Conservation (phyloP, 2,329 filamentous ascomycete genomes). For the Cladobotryum protrusum region DNA sequence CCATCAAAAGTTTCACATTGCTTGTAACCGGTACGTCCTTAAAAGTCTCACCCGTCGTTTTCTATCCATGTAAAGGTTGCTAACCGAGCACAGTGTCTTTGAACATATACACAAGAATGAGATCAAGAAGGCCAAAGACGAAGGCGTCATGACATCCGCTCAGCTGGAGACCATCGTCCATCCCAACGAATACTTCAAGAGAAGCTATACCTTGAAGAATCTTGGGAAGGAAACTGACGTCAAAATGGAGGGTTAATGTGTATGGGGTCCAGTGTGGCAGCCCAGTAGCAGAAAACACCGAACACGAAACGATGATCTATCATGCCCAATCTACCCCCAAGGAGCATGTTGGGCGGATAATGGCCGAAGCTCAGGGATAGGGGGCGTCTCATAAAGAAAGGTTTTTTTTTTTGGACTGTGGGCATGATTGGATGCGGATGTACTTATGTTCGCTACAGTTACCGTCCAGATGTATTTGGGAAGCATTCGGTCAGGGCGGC, state of each 20-base stretch:
- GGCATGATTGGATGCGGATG: too few species aligned
- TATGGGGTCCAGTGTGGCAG: too few species aligned
- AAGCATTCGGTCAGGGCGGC: too few species aligned
- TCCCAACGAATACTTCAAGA: conserved; percentile 96
- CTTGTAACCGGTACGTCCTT: conserved; percentile 70
- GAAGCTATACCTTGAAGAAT: conserved; percentile 84
- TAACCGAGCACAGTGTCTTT: conserved; percentile 64
- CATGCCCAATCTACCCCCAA: too few species aligned
- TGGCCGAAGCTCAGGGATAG: too few species aligned
- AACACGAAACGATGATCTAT: too few species aligned
- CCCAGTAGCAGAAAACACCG: too few species aligned
- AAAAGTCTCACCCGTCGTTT: background rate
- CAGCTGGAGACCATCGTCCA: conserved; percentile 94
- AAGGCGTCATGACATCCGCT: conserved; percentile 61
- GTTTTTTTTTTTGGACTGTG: too few species aligned
- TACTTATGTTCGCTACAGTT: too few species aligned
- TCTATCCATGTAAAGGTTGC: conserved; percentile 11
- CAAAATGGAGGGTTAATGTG: conserved; percentile 43
- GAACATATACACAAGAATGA: conserved; percentile 77
- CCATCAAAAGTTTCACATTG: conserved; percentile 85
- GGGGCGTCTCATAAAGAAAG: too few species aligned
- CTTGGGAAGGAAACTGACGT: conserved; percentile 52
- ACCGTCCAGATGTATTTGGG: too few species aligned
- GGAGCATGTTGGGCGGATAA: too few species aligned
- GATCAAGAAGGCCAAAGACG: conserved; percentile 70